Evolutionary conservation across 1,139 yeast genomes (phyloP).

Genomic region (Yamadazyma oceani): DNA sequence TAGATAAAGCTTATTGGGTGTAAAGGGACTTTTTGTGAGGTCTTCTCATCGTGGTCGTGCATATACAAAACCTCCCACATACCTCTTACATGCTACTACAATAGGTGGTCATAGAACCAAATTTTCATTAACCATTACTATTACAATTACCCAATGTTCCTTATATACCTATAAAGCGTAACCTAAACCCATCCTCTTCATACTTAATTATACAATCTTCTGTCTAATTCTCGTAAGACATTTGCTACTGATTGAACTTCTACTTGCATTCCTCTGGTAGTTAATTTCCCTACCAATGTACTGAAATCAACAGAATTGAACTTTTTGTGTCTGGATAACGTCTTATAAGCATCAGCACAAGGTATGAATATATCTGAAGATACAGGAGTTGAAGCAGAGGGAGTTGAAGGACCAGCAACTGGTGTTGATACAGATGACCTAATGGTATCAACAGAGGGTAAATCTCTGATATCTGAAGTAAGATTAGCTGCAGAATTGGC

Average conservation of each 20-base stretch:
- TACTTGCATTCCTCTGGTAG: constrained; percentile 84
- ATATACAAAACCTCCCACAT: too few relatives aligned
- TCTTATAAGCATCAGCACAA: constrained; percentile 84
- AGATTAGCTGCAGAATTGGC: constrained; percentile 3
- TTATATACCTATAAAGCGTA: background rate
- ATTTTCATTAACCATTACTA: too few relatives aligned
- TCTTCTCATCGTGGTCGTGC: too few relatives aligned
- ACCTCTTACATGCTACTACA: too few relatives aligned
- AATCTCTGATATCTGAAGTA: background rate
- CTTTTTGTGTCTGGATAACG: constrained; percentile 76
- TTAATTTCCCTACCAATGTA: constrained; percentile 69
- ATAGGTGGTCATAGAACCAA: too few relatives aligned
- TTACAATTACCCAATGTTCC: too few relatives aligned
- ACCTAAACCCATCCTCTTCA: background rate
- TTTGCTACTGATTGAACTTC: constrained; percentile 86
- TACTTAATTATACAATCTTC: constrained; percentile 53
- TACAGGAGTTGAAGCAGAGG: constrained; percentile 15
- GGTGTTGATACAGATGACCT: constrained; percentile 7
- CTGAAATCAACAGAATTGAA: constrained; percentile 73
- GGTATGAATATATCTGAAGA: constrained; percentile 65
- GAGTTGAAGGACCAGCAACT: constrained; percentile 21
- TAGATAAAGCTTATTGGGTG: too few relatives aligned
- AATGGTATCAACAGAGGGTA: constrained; percentile 1
- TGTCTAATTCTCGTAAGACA: constrained; percentile 75
- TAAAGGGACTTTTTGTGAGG: too few relatives aligned